A percentile compares a stretch with the other conserved stretches of the same genome.
These are phyloP conservation scores for Diaporthe helianthi DNA, from an alignment of 2,329 filamentous ascomycete genomes.

Conservation along the genomic window DNA sequence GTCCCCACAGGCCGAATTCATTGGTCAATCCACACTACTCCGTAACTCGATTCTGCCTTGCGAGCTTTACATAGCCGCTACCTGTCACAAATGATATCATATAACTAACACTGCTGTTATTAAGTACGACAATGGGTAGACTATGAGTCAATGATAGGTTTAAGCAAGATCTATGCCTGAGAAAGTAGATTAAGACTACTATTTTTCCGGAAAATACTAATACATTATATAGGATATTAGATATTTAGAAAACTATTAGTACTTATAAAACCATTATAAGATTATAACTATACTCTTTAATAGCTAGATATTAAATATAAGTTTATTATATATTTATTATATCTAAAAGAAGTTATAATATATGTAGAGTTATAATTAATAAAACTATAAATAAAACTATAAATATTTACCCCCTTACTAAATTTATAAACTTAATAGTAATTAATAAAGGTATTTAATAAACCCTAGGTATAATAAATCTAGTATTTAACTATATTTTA, in stretches of 20 bases:
- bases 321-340: no score
- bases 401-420: no score
- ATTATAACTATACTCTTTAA: no score
- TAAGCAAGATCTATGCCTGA: not conserved
- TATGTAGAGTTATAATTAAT: no score
- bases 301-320: no score
- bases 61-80: not conserved
- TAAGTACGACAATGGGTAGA: not conserved
- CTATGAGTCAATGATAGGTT: not conserved
- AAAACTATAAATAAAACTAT: no score
- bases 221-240: not conserved
- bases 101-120: conserved; percentile 11
- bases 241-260: not conserved
- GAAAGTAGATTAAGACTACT: not conserved
- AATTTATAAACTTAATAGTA: no score
- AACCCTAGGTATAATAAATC: no score
- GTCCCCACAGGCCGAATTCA: not conserved
- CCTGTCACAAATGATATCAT: conserved; percentile 7
- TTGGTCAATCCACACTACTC: not conserved
- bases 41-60: conserved; percentile 8
- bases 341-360: no score
- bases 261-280: no score
- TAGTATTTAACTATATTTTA: no score
- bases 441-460: no score
- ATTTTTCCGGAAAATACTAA: not conserved